Evolutionary conservation across 805 yeast species (phyloP).

Genomic region (Candida berthetii): DNA sequence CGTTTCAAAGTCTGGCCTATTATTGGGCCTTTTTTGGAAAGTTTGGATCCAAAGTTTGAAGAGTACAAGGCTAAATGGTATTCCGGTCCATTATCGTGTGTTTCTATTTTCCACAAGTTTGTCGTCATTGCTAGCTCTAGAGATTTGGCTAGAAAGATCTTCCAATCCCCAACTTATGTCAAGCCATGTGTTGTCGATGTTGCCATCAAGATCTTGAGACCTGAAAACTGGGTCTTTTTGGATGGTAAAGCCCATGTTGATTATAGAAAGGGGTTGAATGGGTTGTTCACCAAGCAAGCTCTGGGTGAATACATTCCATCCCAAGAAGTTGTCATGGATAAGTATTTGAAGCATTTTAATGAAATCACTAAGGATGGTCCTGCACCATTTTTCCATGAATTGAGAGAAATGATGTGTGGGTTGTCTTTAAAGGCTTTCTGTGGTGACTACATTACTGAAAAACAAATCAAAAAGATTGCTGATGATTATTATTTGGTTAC

Average conservation of each 20-base stretch:
- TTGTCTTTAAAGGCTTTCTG: constrained; percentile 89
- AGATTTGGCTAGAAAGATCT: constrained; percentile 81
- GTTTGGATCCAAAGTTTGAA: constrained; percentile 92
- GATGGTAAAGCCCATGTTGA: constrained; percentile 96
- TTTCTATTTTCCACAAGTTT: constrained; percentile 95
- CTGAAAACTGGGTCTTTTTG: constrained; percentile 95
- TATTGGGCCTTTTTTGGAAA: constrained; percentile 93
- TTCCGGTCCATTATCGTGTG: constrained; percentile 92
- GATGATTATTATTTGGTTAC: constrained; percentile 91
- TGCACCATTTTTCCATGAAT: constrained; percentile 78
- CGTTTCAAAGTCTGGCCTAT: constrained; percentile 84
- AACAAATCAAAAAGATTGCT: constrained; percentile 80
- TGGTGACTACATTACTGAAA: constrained; percentile 91
- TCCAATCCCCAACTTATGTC: constrained; percentile 80
- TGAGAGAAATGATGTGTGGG: constrained; percentile 96
- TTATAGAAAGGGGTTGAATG: constrained; percentile 86
- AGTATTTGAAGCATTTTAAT: constrained; percentile 64
- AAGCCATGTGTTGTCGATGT: constrained; percentile 99
- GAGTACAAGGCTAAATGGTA: constrained; percentile 92
- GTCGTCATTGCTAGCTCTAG: constrained; percentile 90
- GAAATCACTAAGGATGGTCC: constrained; percentile 57
- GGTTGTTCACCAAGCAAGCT: constrained; percentile 81
- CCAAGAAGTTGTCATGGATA: constrained; percentile 80
- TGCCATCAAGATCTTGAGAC: constrained; percentile 88
- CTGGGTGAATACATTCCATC: constrained; percentile 78